A percentile compares a stretch with the other conserved stretches of the same genome.
Evolutionary conservation across 345 rosid species (phyloP).

Genomic region (Rhodomyrtus tomentosa): DNA sequence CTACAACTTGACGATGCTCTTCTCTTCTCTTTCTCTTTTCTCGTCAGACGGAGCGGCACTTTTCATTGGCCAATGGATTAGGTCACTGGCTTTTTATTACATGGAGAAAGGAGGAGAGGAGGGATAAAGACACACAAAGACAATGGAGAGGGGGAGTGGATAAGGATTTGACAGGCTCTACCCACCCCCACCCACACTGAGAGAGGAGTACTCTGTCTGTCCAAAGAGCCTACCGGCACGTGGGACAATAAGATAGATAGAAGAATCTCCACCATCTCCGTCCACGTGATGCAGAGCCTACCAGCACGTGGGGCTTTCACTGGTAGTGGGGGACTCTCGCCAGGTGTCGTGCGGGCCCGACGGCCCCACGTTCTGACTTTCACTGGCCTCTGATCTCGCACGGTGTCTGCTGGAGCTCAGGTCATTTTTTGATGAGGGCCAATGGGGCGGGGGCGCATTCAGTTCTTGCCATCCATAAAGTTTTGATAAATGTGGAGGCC

Average conservation of each 20-base stretch:
- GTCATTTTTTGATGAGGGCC: not conserved
- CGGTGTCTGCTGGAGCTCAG: not conserved
- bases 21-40: no score
- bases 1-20: slow-evolving; percentile 17
- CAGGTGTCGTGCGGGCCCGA: not conserved
- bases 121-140: not conserved
- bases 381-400: not conserved
- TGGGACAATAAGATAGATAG: not conserved
- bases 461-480: not conserved
- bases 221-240: not conserved
- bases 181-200: not conserved
- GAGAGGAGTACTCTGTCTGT: not conserved
- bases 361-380: not conserved
- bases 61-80: not conserved
- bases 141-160: not conserved
- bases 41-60: not conserved
- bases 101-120: not conserved
- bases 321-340: not conserved
- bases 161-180: not conserved
- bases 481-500: not conserved
- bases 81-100: not conserved
- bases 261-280: not conserved
- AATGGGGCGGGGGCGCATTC: not conserved
- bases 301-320: not conserved
- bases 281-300: slow-evolving; percentile 1